Evolutionary conservation across 805 yeast genomes (phyloP), one percentile per base, ranked within the genome.

Genomic region (Pichia thaimueangensis): DNA sequence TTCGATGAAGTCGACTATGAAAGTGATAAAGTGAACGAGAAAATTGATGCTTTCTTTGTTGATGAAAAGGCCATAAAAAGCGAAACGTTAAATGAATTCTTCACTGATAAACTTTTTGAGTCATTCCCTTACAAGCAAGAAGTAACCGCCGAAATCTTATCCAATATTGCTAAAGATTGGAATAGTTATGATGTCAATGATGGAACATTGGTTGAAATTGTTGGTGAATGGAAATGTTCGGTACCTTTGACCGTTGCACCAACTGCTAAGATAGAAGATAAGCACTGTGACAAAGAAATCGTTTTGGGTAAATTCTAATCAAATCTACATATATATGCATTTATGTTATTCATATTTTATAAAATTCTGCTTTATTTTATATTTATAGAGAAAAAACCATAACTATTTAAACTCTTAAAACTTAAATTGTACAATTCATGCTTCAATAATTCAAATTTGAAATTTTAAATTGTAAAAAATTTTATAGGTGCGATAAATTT

Each of bases 161-260:
- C 38, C 13, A 55, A 50, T 35, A 35, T 54, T 15, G 34, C 40
- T 3, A 43, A 42, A 7, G 50, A 50, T 19, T 51, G 48, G 21
- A 24, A 39, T 19, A 15, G 16, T 10, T 20, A 45, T 19, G 45
- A 33, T 2, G 42, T 34, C 5, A 30, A 41, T n/a, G 44, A 48
- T 6, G 62, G 65, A 2, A 86, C 84, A 9, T 39, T 61, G 12
- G 68, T 80, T 45, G 56, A 58, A 1, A 64, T 68, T 47, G 58
- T 72, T 21, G 78, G 75, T 2, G 68, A 62, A 22, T 84, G 86
- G 70, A 82, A 82, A 59, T 60, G 76, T 16, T 56, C 60, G 3
- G 60, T 77, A 48, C 66, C 64, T 34, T 54, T 76, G 39, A 82
- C 88, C 0, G 74, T 76, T 1, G 71, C 79, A n/a, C 85, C 93